Evolutionary conservation across 306 rosid species (phyloP).

Genomic region (Vachellia pachyceras): DNA sequence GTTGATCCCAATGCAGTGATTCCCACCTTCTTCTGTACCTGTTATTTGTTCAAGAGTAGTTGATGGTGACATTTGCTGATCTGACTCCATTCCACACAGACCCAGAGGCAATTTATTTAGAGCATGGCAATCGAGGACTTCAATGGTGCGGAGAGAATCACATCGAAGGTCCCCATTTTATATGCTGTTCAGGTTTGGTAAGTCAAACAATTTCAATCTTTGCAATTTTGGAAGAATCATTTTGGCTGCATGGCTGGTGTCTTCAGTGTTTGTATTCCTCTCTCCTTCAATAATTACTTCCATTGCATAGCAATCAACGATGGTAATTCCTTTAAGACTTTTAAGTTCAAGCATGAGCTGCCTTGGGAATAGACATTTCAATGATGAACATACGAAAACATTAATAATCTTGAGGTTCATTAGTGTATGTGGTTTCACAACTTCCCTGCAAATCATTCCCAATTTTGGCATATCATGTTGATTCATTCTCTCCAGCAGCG

Average conservation of each 20-base stretch:
- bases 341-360: background rate
- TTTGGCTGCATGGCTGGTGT: background rate
- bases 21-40: background rate
- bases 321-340: slow-evolving; percentile 1
- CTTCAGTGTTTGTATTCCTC: background rate
- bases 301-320: background rate
- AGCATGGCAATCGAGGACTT: background rate
- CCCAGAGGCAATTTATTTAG: background rate
- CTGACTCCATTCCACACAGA: background rate
- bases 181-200: background rate
- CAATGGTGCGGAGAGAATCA: background rate
- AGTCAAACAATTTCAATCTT: background rate
- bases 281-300: background rate
- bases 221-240: background rate
- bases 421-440: background rate
- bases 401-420: background rate
- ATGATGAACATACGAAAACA: background rate
- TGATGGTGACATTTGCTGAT: background rate
- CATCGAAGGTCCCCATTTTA: background rate
- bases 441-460: background rate
- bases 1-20: background rate
- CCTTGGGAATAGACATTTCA: background rate
- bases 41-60: background rate
- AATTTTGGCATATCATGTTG: no score
- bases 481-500: background rate